A percentile compares a stretch with the other conserved stretches of the same genome.
Evolutionary conservation across 331 rosid genomes (phyloP).

Genomic region (Quercus phellos): DNA sequence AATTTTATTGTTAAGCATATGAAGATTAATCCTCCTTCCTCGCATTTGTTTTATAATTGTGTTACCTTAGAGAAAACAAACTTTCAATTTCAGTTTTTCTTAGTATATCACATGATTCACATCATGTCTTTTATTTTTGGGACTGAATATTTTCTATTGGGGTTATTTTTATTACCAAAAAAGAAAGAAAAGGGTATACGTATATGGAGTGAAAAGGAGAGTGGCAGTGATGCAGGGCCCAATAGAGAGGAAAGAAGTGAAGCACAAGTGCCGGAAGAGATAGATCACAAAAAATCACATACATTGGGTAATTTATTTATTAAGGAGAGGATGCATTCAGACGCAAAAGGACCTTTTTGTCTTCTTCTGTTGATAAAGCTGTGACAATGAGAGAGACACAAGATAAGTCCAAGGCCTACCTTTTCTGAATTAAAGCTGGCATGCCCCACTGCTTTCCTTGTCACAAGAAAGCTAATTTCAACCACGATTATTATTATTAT

Average conservation of each 20-base stretch:
- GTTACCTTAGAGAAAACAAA: no score
- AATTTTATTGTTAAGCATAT: no score
- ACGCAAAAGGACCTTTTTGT: slow-evolving; percentile 41
- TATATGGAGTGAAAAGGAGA: no score
- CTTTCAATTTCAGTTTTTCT: no score
- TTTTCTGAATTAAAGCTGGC: slow-evolving; percentile 39
- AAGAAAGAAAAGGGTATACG: not conserved
- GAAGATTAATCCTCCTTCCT: no score
- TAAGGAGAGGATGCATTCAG: not conserved
- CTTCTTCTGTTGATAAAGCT: slow-evolving; percentile 28
- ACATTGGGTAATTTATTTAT: not conserved
- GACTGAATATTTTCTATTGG: no score
- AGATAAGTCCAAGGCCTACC: slow-evolving; percentile 48
- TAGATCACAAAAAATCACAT: no score
- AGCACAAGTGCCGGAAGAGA: not conserved
- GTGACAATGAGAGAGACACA: slow-evolving; percentile 6
- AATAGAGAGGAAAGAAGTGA: not conserved
- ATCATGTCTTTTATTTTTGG: no score
- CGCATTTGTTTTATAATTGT: no score
- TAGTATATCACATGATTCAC: no score
- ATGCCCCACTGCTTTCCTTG: slow-evolving; percentile 15
- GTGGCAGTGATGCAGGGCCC: not conserved
- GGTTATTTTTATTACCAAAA: no score
- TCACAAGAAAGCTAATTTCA: not conserved
- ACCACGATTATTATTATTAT: not conserved